Conservation (phyloP, 257 asterid species). For the Solanum infundibuliforme region DNA sequence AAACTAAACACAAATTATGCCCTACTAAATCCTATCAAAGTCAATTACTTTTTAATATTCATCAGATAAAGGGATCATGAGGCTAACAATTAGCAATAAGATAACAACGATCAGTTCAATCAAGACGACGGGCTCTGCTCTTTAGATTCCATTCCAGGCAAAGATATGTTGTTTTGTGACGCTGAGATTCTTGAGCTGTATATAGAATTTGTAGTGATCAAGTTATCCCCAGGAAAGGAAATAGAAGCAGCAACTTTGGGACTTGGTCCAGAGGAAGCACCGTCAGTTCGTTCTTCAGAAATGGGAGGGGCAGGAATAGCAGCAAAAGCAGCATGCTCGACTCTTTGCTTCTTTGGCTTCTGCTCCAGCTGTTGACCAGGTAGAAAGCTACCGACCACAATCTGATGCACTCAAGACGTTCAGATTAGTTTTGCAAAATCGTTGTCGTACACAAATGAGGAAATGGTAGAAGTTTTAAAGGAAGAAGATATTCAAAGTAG, state of each 20-base stretch:
- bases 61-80: slow-evolving; percentile 26
- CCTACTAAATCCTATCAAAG: slow-evolving; percentile 12
- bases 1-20: slow-evolving; percentile 16
- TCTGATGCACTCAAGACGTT: slow-evolving; percentile 32
- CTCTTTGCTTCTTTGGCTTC: slow-evolving; percentile 48
- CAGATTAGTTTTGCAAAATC: not conserved
- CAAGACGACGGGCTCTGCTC: slow-evolving; percentile 46
- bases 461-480: not conserved
- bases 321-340: slow-evolving; percentile 39
- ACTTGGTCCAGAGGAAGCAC: slow-evolving; percentile 22
- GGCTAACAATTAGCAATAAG: slow-evolving; percentile 1
- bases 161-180: slow-evolving; percentile 22
- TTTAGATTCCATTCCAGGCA: slow-evolving; percentile 40
- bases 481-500: not conserved
- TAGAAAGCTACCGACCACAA: slow-evolving; percentile 68
- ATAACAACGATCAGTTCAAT: slow-evolving; percentile 6
- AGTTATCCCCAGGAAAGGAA: slow-evolving; percentile 40
- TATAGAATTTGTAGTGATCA: slow-evolving; percentile 24
- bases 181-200: slow-evolving; percentile 31
- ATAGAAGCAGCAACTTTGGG: slow-evolving; percentile 31
- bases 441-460: not conserved
- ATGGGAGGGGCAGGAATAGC: slow-evolving; percentile 32
- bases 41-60: not conserved
- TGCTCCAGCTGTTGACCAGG: slow-evolving; percentile 37
- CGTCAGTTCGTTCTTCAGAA: slow-evolving; percentile 30